Conservation (phyloP, 768 basidiomycete species). For the Lentinula edodes region DNA sequence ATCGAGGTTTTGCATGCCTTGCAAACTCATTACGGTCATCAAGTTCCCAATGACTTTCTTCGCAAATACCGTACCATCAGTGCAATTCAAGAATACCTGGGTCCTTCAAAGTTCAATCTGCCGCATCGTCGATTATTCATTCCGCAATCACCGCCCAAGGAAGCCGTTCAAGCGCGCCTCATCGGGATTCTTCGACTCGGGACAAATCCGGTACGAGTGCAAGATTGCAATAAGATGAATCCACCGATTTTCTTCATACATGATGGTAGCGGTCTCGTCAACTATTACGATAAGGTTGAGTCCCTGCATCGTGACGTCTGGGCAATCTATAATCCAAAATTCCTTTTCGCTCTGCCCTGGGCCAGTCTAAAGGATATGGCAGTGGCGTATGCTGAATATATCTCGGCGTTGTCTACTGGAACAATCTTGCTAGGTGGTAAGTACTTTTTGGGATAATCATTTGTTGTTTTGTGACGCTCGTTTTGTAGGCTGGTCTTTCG, state of each 20-base stretch:
- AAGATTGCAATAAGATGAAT: constrained; percentile 9
- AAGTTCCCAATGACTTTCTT: constrained; percentile 43
- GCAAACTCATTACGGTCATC: constrained; percentile 31
- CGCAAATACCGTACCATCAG: constrained; percentile 30
- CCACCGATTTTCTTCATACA: constrained; percentile 61
- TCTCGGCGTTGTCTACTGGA: constrained; percentile 27
- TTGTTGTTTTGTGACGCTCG: neutral
- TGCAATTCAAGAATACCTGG: constrained; percentile 22
- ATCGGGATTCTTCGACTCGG: constrained; percentile 18
- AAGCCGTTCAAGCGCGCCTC: constrained; percentile 7
- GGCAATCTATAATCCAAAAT: constrained; percentile 54
- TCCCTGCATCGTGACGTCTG: constrained; percentile 49
- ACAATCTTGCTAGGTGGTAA: constrained; percentile 56
- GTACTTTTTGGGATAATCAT: constrained; percentile 11
- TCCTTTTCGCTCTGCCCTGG: constrained; percentile 43
- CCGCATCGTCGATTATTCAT: neutral
- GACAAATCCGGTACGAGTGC: constrained; percentile 30
- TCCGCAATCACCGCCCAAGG: neutral
- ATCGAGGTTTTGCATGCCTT: constrained; percentile 55
- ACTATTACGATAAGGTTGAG: constrained; percentile 42
- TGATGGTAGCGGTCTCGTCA: constrained; percentile 63
- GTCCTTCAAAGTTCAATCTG: neutral
- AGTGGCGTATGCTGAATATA: constrained; percentile 36
- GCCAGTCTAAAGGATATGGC: constrained; percentile 48
- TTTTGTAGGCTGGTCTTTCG: constrained; percentile 69